Conservation (phyloP, 495 filamentous ascomycete species). For the Neurospora hispaniola region DNA sequence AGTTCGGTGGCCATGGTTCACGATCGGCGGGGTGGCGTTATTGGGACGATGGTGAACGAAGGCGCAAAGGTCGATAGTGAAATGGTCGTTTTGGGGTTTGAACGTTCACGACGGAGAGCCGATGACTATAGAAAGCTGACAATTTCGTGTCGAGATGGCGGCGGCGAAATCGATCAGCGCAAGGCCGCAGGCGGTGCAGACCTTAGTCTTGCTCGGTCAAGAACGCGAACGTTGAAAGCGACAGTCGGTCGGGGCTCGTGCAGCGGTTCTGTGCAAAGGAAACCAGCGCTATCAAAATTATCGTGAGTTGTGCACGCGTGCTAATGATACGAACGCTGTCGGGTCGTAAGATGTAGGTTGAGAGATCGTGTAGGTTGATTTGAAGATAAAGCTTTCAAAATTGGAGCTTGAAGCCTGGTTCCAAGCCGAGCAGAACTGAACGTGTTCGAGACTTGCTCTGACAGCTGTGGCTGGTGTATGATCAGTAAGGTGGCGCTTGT, state of each 20-base stretch:
- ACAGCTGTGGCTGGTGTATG: neutral
- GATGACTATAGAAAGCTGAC: neutral
- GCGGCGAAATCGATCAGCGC: neutral
- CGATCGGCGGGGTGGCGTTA: neutral
- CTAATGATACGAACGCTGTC: neutral
- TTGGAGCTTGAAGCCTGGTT: neutral
- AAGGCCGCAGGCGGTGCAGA: neutral
- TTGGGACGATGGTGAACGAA: neutral
- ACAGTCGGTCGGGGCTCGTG: neutral
- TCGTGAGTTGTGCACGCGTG: neutral
- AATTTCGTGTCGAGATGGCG: neutral
- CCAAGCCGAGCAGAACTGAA: neutral
- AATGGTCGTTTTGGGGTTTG: neutral
- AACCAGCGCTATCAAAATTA: neutral
- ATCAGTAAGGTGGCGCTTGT: neutral
- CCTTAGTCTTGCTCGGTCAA: neutral
- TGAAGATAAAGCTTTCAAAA: conserved; percentile 9
- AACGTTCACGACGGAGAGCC: neutral
- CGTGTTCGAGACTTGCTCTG: neutral
- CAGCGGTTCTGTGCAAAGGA: neutral
- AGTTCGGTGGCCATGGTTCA: conserved; percentile 62
- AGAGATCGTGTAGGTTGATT: neutral
- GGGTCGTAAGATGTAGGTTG: conserved; percentile 6
- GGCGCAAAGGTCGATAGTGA: neutral
- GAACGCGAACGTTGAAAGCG: neutral